A percentile compares a stretch with the other conserved stretches of the same genome.
phyloP scores from a whole-genome alignment of 345 rosid species.

The Eucalyptus viminalis region DNA sequence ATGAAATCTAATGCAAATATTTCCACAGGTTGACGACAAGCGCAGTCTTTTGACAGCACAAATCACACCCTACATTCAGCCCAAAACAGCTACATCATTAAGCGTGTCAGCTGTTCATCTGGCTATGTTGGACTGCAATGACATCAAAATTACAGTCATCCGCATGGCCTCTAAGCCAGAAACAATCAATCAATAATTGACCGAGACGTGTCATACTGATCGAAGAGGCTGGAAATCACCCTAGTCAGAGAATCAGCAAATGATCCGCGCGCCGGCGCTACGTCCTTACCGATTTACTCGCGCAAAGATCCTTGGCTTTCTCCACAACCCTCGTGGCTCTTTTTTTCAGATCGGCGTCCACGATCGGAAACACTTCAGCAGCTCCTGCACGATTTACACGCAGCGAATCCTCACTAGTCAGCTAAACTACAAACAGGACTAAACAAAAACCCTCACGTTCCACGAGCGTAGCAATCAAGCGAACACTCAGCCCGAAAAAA shows the following conservation, averaged over 20 bases:
- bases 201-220: background rate
- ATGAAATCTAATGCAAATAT: background rate
- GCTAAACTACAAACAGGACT: background rate
- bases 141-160: background rate
- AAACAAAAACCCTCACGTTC: background rate
- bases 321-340: conserved; percentile 52
- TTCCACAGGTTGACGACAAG: background rate
- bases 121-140: background rate
- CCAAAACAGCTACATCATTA: background rate
- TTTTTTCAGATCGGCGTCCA: conserved; percentile 67
- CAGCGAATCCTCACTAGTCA: background rate
- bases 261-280: background rate
- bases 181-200: background rate
- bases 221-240: background rate
- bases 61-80: background rate
- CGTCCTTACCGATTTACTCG: conserved; percentile 35
- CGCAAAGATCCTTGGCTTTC: conserved; percentile 47
- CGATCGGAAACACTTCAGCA: conserved; percentile 47
- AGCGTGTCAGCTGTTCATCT: background rate
- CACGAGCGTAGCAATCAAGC: background rate
- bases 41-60: background rate
- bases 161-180: background rate
- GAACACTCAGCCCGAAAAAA: background rate
- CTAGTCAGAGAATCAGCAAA: background rate
- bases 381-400: conserved; percentile 23